Evolutionary conservation across 1,284 basidiomycete species (phyloP).

Genomic region (Sparassis latifolia): DNA sequence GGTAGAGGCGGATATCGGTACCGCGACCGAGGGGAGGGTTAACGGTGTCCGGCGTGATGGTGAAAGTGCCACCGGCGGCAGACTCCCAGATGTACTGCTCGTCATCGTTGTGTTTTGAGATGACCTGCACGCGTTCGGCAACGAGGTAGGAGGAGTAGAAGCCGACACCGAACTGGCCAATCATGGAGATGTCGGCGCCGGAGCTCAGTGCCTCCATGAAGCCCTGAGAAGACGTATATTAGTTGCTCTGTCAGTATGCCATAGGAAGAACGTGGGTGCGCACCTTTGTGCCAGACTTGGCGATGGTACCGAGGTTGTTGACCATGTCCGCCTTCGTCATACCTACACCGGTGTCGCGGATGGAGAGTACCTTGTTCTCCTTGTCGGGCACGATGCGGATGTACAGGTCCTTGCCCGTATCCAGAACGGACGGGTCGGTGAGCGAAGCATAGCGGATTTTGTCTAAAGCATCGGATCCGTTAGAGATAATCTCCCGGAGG

Average conservation of each 20-base stretch:
- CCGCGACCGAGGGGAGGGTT: slow-evolving; percentile 93
- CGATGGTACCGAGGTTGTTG: slow-evolving; percentile 99
- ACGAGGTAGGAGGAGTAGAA: slow-evolving; percentile 99
- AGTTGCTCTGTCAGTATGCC: slow-evolving; percentile 1
- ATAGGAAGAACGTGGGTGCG: slow-evolving; percentile 12
- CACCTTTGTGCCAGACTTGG: slow-evolving; percentile 93
- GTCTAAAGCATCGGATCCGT: slow-evolving; percentile 92
- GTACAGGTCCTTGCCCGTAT: slow-evolving; percentile 83
- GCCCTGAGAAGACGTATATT: slow-evolving; percentile 47
- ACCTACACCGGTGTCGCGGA: slow-evolving; percentile 97
- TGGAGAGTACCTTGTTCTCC: slow-evolving; percentile 88
- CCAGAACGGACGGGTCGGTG: slow-evolving; percentile 85
- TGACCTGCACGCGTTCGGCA: slow-evolving; percentile 95
- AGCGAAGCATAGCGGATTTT: slow-evolving; percentile 94
- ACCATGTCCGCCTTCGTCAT: slow-evolving; percentile 99
- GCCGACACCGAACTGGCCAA: slow-evolving; percentile 96
- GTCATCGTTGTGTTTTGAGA: slow-evolving; percentile 99
- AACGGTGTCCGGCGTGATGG: slow-evolving; percentile 90
- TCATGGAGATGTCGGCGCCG: slow-evolving; percentile 95
- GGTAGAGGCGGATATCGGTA: slow-evolving; percentile 89
- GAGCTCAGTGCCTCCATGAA: slow-evolving; percentile 97
- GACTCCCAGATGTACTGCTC: slow-evolving; percentile 99
- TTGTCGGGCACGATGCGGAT: slow-evolving; percentile 94
- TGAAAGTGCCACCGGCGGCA: slow-evolving; percentile 98
- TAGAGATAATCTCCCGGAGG: slow-evolving; percentile 92